These are phyloP conservation scores for Russula emetica DNA, from an alignment of 768 basidiomycete genomes.

Conservation along the genomic window DNA sequence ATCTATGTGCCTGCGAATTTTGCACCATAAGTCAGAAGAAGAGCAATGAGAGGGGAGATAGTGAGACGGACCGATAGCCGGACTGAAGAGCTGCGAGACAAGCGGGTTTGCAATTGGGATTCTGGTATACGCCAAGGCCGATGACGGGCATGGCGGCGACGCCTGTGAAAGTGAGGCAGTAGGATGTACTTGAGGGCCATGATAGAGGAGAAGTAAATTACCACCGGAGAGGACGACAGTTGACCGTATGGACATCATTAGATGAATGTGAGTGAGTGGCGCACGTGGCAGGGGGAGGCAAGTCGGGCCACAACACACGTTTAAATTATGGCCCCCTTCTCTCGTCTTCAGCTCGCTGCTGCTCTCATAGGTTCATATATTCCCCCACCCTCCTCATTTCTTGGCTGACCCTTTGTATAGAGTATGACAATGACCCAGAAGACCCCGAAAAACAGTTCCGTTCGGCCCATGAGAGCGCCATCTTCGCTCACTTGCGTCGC, in stretches of 20 bases:
- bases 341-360: constrained; percentile 81
- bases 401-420: constrained; percentile 38
- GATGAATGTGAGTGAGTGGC: not conserved
- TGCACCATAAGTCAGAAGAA: not conserved
- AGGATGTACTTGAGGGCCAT: constrained; percentile 26
- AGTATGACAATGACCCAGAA: constrained; percentile 86
- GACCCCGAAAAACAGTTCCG: constrained; percentile 56
- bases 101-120: constrained; percentile 51
- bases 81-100: constrained; percentile 57
- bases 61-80: constrained; percentile 53
- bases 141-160: constrained; percentile 54
- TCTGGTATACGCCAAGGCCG: constrained; percentile 69
- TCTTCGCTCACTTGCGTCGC: constrained; percentile 74
- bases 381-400: constrained; percentile 1
- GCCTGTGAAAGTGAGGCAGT: constrained; percentile 35
- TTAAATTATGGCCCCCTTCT: constrained; percentile 48
- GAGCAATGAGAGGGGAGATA: not conserved
- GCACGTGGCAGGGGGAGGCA: constrained; percentile 15
- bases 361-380: constrained; percentile 66
- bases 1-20: constrained; percentile 56
- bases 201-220: constrained; percentile 31
- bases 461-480: constrained; percentile 78
- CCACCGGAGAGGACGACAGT: constrained; percentile 1
- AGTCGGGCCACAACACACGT: not conserved
- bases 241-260: not conserved